These are phyloP conservation scores for Pseudonitzschia delicatissima DNA, from an alignment of 108 stramenopile species.

Conservation along the genomic window DNA sequence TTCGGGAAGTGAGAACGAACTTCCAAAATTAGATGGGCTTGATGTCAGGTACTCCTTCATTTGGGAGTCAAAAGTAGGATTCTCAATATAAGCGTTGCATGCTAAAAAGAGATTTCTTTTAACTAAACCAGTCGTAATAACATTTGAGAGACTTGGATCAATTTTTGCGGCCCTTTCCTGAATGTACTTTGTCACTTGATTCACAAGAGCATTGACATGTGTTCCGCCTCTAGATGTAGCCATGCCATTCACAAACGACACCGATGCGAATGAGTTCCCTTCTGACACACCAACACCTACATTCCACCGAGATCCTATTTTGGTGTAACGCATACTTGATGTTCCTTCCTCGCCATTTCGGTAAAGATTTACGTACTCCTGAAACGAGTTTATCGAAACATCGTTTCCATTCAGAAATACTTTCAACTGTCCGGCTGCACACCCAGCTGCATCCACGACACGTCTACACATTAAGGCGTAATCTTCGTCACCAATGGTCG, in stretches of 20 bases:
- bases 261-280: slow-evolving; percentile 46
- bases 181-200: slow-evolving; percentile 69
- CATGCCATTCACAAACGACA: slow-evolving; percentile 91
- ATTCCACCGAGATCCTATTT: slow-evolving; percentile 75
- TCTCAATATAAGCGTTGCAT: slow-evolving; percentile 93
- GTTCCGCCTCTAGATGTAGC: slow-evolving; percentile 83
- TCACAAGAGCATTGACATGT: slow-evolving; percentile 77
- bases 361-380: slow-evolving; percentile 87
- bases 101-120: slow-evolving; percentile 90
- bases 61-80: slow-evolving; percentile 97
- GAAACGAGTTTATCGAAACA: slow-evolving; percentile 80
- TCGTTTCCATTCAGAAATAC: slow-evolving; percentile 90
- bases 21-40: slow-evolving; percentile 80
- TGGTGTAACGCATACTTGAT: slow-evolving; percentile 60
- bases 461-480: slow-evolving; percentile 81
- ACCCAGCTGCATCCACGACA: slow-evolving; percentile 86
- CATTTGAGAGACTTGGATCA: slow-evolving; percentile 48
- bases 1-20: slow-evolving; percentile 44
- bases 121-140: slow-evolving; percentile 64
- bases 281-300: slow-evolving; percentile 68
- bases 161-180: slow-evolving; percentile 51
- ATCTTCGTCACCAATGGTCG: slow-evolving; percentile 52
- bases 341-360: slow-evolving; percentile 52
- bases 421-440: slow-evolving; percentile 60
- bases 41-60: slow-evolving; percentile 97